A percentile compares a stretch with the other conserved stretches of the same genome.
Conservation (phyloP, 352 stramenopile species). For the Phytophthora capsici region DNA sequence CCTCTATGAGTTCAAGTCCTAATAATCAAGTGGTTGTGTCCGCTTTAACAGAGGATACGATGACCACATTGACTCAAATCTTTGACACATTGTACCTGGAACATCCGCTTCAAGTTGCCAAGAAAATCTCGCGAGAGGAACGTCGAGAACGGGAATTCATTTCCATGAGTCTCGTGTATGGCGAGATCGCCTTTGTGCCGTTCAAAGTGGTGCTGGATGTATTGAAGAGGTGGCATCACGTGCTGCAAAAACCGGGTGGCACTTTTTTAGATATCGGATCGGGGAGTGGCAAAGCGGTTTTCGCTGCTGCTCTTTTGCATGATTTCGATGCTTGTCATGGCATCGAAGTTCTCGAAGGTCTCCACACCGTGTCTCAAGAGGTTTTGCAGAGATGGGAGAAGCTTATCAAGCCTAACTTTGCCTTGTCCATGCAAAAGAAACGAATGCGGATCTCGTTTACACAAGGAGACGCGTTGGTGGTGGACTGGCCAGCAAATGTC, state of each 20-base stretch:
- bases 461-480: conserved; percentile 65
- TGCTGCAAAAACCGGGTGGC: conserved; percentile 69
- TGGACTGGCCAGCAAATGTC: conserved; percentile 70
- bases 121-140: conserved; percentile 44
- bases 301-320: conserved; percentile 82
- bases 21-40: conserved; percentile 34
- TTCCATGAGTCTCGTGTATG: conserved; percentile 86
- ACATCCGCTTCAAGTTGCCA: conserved; percentile 43
- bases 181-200: conserved; percentile 87
- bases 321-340: conserved; percentile 88
- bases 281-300: conserved; percentile 88
- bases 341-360: conserved; percentile 88
- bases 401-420: conserved; percentile 50
- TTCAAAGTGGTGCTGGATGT: conserved; percentile 75
- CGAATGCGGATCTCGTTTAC: conserved; percentile 76
- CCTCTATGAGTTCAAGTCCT: conserved; percentile 14
- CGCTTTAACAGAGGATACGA: conserved; percentile 31
- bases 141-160: conserved; percentile 62
- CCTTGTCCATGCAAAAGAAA: conserved; percentile 69
- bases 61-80: conserved; percentile 33
- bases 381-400: conserved; percentile 66
- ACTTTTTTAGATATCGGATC: conserved; percentile 90
- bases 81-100: conserved; percentile 59
- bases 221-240: conserved; percentile 65
- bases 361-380: conserved; percentile 69